Base-by-base conservation (phyloP, 2,329 filamentous ascomycete species). In the Ambrosiella xylebori region DNA sequence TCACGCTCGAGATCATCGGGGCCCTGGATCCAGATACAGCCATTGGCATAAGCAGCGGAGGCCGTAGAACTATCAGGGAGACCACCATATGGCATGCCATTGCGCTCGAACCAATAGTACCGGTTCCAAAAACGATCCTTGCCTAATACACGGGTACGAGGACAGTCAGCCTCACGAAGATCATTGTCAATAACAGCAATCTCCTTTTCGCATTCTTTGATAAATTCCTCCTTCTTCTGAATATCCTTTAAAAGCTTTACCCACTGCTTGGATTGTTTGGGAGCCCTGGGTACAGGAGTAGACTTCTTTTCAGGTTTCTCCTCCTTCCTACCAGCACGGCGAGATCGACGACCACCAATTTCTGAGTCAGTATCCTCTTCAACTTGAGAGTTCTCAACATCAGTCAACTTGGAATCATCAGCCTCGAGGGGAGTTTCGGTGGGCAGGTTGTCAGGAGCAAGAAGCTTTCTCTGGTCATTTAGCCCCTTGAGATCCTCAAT, bases 91-190 rank as follows among this genome's bases (percentile, higher is more conserved):
- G 93, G 93, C 90, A 97, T 97, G 27, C 90, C 93, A 66, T 97
- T 98, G 62, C 91, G 85, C 71, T 98, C 93, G 68, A 97, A 96
- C 91, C 93, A 98, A 75, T 94, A 97, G 71, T 97, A 98, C 57
- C 91, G 82, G 70, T 98, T 97, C 82, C 91, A 95, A 75, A 95
- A 98, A 50, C 93, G 82, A 70, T 98, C 93, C 68, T 93, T 91
- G 61, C 93, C 93, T 35, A 98, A 76, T 15, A 91, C 82, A 62
- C 88, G 84, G 15, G 90, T 95, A 61, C 93, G 84, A 40, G 90
- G 88, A 65, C 91, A 95, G 69, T 96, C 88, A 45, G 90, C 89
- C 70, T 97, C 91, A 56, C 93, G 86, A 51, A 98, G 76, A 67
- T 97, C 90, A 65, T 94, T 90, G 65, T 97, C 91, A 56, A 95